phyloP scores from a whole-genome alignment of 2,329 filamentous ascomycete species.

The Aspergillus fijiensis region DNA sequence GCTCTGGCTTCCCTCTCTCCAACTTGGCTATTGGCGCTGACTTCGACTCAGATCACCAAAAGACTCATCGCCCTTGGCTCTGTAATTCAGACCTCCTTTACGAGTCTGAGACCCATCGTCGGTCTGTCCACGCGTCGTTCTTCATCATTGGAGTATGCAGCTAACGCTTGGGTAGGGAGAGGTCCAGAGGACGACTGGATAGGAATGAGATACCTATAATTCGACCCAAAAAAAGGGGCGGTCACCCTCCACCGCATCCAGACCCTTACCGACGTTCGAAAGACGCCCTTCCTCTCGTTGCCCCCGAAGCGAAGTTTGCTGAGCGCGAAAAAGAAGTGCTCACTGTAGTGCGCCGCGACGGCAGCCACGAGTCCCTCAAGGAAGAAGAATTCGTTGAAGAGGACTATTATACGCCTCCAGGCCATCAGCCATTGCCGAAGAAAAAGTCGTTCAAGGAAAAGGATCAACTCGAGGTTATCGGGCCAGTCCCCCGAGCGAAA shows the following conservation, averaged over 20 bases:
- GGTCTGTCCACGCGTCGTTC: conserved; percentile 39
- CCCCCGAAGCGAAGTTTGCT: conserved; percentile 28
- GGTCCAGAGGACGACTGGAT: conserved; percentile 45
- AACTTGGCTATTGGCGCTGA: background rate
- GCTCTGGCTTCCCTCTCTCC: background rate
- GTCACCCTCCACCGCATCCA: conserved; percentile 37
- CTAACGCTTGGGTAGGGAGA: conserved; percentile 8
- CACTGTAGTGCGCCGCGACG: conserved; percentile 17
- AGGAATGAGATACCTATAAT: conserved; percentile 68
- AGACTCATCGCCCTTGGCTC: conserved; percentile 2
- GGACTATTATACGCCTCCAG: conserved; percentile 66
- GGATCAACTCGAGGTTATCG: conserved; percentile 76
- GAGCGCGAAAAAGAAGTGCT: conserved; percentile 29
- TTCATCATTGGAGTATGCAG: background rate
- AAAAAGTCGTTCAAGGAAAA: conserved; percentile 56
- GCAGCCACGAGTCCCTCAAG: conserved; percentile 16
- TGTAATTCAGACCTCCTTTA: conserved; percentile 38
- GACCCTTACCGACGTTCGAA: conserved; percentile 23
- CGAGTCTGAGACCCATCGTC: conserved; percentile 58
- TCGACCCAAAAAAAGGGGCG: conserved; percentile 43
- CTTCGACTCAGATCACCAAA: background rate
- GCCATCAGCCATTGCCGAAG: conserved; percentile 64
- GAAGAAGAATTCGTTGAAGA: conserved; percentile 54
- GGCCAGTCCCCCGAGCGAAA: conserved; percentile 80
- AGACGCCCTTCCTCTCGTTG: conserved; percentile 24